phyloP scores from a whole-genome alignment of 257 asterid species.

The Solanum virginianum region DNA sequence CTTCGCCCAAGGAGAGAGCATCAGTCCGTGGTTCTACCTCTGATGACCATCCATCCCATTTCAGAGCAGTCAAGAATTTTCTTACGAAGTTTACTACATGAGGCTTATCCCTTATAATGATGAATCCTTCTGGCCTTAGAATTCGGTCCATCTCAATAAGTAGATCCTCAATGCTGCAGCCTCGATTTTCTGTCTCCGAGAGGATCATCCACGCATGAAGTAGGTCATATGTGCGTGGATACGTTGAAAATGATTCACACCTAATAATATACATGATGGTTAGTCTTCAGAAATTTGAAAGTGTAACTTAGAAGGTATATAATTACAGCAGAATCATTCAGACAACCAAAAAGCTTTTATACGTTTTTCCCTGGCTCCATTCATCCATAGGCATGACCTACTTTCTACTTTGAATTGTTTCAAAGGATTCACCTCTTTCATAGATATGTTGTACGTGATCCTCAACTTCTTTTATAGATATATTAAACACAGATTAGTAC shows the following conservation, averaged over 20 bases:
- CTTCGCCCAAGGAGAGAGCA: constrained; percentile 44
- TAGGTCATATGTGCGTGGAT: constrained; percentile 90
- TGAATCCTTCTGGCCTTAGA: constrained; percentile 79
- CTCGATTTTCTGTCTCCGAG: constrained; percentile 52
- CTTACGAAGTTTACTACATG: constrained; percentile 33
- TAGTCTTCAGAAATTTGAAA: neutral
- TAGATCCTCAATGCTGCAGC: constrained; percentile 76
- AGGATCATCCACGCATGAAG: constrained; percentile 79
- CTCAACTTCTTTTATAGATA: neutral
- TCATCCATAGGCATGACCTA: no score
- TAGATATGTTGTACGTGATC: no score
- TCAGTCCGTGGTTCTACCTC: constrained; percentile 67
- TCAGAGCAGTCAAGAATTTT: constrained; percentile 50
- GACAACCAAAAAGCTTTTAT: neutral
- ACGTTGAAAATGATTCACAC: constrained; percentile 95
- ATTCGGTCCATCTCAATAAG: constrained; percentile 88
- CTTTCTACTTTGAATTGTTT: no score
- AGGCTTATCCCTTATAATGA: constrained; percentile 65
- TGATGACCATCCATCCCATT: constrained; percentile 80
- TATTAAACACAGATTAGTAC: neutral
- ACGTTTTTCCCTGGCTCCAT: no score
- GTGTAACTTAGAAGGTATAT: neutral
- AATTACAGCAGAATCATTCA: neutral
- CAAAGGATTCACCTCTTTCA: no score
- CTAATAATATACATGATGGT: constrained; percentile 26